phyloP scores from a whole-genome alignment of 2,329 filamentous ascomycete genomes.

The Cladosporium sp. region DNA sequence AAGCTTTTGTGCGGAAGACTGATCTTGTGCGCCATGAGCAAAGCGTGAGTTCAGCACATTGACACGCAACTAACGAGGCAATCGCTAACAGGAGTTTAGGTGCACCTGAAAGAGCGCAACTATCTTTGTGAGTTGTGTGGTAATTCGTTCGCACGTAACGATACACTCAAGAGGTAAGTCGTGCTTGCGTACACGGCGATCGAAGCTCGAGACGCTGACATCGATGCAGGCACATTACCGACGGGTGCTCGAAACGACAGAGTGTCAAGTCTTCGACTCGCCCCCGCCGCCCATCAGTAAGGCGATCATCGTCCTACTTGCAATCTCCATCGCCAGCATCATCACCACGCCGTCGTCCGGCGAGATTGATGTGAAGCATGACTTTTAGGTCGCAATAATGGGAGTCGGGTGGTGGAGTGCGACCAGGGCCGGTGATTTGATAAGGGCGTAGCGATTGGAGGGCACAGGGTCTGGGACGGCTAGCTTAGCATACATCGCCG shows the following conservation, averaged over 20 bases:
- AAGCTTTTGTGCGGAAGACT: slow-evolving; percentile 77
- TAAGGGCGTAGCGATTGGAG: slow-evolving; percentile 2
- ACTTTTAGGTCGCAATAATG: background rate
- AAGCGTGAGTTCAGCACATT: slow-evolving; percentile 42
- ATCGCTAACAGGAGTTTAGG: slow-evolving; percentile 37
- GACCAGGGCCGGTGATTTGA: background rate
- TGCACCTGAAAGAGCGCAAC: slow-evolving; percentile 70
- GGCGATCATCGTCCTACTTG: slow-evolving; percentile 1
- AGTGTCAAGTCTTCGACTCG: slow-evolving; percentile 11
- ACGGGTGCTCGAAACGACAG: slow-evolving; percentile 66
- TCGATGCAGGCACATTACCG: slow-evolving; percentile 63
- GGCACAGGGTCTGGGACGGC: background rate
- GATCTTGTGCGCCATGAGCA: slow-evolving; percentile 60
- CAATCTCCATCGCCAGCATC: background rate
- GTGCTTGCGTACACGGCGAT: background rate
- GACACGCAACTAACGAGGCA: background rate
- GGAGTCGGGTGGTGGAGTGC: slow-evolving; percentile 1
- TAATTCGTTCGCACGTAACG: slow-evolving; percentile 71
- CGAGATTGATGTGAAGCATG: background rate
- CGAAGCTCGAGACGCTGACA: slow-evolving; percentile 7
- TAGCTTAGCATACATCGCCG: background rate
- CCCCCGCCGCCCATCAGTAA: background rate
- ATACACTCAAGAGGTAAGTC: slow-evolving; percentile 54
- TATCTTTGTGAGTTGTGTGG: slow-evolving; percentile 68
- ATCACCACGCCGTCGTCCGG: background rate